Evolutionary conservation across 208 protist species (phyloP), one percentile per base, ranked within the genome.

Genomic region (Leishmania tropica): DNA sequence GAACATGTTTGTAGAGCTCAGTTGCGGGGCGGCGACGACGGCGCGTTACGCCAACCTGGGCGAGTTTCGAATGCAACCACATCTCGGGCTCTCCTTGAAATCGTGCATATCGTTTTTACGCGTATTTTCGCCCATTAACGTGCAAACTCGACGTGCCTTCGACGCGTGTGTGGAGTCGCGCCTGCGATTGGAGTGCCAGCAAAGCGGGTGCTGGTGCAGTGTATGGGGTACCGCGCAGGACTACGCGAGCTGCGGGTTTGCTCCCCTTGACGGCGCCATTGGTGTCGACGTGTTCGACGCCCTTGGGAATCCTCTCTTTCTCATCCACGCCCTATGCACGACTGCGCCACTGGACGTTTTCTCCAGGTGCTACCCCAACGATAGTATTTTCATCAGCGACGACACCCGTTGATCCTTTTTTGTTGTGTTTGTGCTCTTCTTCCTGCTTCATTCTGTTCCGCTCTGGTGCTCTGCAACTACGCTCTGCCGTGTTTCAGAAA

Each of bases 221-320:
- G 70, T 96, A 13, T 96, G 93, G 91, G 93, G 91, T 37, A 94
- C 88, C 2, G 62, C 68, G 28, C 78, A 87, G 51, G 90, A 93
- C 62, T 96, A 91, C 80, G 79, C 42, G 53, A 51, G 17, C n/a
- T 81, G 80, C 37, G 89, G 86, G 1, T 78, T 88, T 68, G 56
- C 81, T 7, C 73, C 85, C 1, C 56, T 94, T 53, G 70, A 86
- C 7, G 89, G 90, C 5, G 82, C 93, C 13, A 72, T 96, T 8
- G 89, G 90, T n/a, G 72, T 94, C 40, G 78, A 89, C 75, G 74
- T 91, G 5, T 86, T 96, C 68, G 90, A 96, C 60, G 72, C 56
- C 13, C 58, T 89, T 4, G 92, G 90, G 21, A 89, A 89, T 48
- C 84, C 87, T 19, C 40, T 90, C 15, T 94, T 92, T 74, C 75